Evolutionary conservation across 1,284 basidiomycete genomes (phyloP).

Genomic region (Malassezia caprae): DNA sequence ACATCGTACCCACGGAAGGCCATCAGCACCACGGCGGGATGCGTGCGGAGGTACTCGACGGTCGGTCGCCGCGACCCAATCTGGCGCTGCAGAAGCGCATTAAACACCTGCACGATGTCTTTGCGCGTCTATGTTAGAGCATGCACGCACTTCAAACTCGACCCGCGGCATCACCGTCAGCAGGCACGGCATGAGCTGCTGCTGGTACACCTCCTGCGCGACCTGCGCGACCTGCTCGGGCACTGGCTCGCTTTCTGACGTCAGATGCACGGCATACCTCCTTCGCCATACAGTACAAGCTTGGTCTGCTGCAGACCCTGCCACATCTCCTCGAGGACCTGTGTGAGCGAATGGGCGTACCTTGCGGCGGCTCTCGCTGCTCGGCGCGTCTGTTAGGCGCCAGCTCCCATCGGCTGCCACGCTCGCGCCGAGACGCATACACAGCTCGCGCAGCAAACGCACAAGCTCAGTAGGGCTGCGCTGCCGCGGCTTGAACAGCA

Average conservation of each 20-base stretch:
- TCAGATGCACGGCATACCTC: slow-evolving; percentile 36
- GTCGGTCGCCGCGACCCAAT: slow-evolving; percentile 88
- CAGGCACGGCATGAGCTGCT: slow-evolving; percentile 72
- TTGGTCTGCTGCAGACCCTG: slow-evolving; percentile 82
- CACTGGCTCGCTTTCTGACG: slow-evolving; percentile 57
- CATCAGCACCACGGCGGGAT: slow-evolving; percentile 78
- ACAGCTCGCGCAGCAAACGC: slow-evolving; percentile 32
- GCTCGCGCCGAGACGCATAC: slow-evolving; percentile 29
- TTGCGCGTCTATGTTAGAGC: slow-evolving; percentile 55
- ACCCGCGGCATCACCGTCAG: slow-evolving; percentile 71
- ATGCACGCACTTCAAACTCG: slow-evolving; percentile 70
- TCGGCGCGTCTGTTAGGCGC: slow-evolving; percentile 5
- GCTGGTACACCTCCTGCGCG: slow-evolving; percentile 86
- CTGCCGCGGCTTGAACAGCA: slow-evolving; percentile 44
- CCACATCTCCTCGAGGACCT: slow-evolving; percentile 79
- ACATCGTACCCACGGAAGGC: slow-evolving; percentile 72
- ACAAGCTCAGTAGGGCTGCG: slow-evolving; percentile 41
- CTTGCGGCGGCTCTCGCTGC: slow-evolving; percentile 8
- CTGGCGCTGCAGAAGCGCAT: slow-evolving; percentile 82
- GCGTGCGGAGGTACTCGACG: slow-evolving; percentile 78
- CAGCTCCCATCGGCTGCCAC: slow-evolving; percentile 6
- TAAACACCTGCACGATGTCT: slow-evolving; percentile 94
- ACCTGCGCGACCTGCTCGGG: slow-evolving; percentile 60
- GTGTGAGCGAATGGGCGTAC: slow-evolving; percentile 1
- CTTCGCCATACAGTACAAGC: slow-evolving; percentile 72